A percentile compares a stretch with the other conserved stretches of the same genome.
These are phyloP conservation scores for thale cress (Arabidopsis thaliana) DNA, from an alignment of 345 rosid genomes.

Conservation along the genomic window DNA sequence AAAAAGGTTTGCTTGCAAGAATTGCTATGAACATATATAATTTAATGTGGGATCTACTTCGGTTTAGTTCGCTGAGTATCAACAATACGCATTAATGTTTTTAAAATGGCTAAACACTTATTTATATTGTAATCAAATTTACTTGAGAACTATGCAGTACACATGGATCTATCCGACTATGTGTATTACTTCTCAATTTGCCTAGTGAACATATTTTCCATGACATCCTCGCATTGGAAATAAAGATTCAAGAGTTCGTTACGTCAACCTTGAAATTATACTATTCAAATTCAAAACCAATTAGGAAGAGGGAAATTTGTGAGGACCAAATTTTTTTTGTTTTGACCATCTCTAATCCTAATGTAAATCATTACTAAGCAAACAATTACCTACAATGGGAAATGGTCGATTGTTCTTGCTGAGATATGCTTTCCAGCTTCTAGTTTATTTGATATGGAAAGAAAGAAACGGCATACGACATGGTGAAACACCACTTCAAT, in stretches of 20 bases:
- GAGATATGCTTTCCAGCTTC: too few species aligned
- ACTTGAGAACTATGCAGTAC: too few species aligned
- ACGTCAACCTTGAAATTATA: not conserved
- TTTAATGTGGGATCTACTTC: conserved; percentile 42
- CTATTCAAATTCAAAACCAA: not conserved
- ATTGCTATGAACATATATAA: conserved; percentile 27
- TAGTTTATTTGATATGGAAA: too few species aligned
- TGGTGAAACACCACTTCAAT: too few species aligned
- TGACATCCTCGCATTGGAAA: not conserved
- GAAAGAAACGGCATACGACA: too few species aligned
- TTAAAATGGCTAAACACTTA: not conserved
- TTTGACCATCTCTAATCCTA: too few species aligned
- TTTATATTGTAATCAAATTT: not conserved
- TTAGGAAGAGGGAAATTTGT: too few species aligned
- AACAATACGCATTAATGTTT: conserved; percentile 4
- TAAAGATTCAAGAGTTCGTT: not conserved
- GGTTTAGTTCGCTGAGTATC: conserved; percentile 35
- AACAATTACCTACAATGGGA: too few species aligned
- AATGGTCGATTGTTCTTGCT: too few species aligned
- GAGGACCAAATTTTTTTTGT: too few species aligned
- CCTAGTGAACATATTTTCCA: not conserved
- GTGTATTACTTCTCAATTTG: not conserved
- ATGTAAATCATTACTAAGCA: too few species aligned
- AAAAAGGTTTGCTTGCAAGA: conserved; percentile 36
- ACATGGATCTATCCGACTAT: too few species aligned